Conservation (phyloP, 345 rosid genomes). For the Eutrema japonicum region DNA sequence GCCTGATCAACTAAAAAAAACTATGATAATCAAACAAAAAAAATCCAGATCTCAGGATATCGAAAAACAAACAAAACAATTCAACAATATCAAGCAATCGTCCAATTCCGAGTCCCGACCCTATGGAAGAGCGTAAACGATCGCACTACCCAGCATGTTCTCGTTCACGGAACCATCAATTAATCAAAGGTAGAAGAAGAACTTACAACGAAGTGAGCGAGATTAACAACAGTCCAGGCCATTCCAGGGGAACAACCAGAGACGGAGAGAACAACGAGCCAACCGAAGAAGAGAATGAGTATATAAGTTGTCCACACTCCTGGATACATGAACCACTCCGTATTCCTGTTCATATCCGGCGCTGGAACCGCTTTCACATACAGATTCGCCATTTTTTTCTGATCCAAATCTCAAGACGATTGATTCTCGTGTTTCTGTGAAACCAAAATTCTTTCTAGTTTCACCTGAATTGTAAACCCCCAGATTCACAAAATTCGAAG, state of each 20-base stretch:
- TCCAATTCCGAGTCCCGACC: background rate
- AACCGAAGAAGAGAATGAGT: constrained; percentile 67
- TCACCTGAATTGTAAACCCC: constrained; percentile 25
- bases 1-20: background rate
- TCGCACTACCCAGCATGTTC: too few relatives aligned
- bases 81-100: background rate
- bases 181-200: background rate
- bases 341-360: constrained; percentile 82
- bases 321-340: constrained; percentile 87
- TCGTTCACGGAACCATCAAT: background rate
- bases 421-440: background rate
- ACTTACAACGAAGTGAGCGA: constrained; percentile 65
- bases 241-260: constrained; percentile 74
- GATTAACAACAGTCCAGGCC: constrained; percentile 89
- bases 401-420: too few relatives aligned
- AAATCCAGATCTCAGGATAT: constrained; percentile 32
- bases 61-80: constrained; percentile 1
- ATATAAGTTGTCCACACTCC: constrained; percentile 86
- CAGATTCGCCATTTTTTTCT: constrained; percentile 52
- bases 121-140: background rate
- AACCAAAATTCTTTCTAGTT: background rate
- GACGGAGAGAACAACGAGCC: constrained; percentile 73
- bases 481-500: constrained; percentile 30
- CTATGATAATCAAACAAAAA: background rate
- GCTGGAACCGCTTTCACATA: constrained; percentile 75